Base-by-base conservation (phyloP, 2,329 filamentous ascomycete genomes). In the Hypoxylon rubiginosum region DNA sequence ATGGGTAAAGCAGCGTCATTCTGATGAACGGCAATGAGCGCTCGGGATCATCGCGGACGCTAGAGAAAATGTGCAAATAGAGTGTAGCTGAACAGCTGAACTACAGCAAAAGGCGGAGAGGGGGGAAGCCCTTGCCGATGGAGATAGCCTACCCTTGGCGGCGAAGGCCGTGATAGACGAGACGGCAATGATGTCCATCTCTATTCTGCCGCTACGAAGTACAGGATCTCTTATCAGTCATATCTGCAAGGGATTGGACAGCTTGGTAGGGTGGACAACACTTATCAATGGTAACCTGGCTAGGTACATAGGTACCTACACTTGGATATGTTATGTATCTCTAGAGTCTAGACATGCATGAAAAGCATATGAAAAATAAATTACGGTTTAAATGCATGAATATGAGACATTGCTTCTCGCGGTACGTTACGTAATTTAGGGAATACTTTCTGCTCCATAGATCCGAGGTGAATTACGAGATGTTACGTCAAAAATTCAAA, bases 1-100 rank as follows among this genome's bases (percentile, higher is more conserved):
- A 11, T 15, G 26, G 6, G n/a, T 46, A 28, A 52, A 39, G 13
- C 13, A 60, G 60, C 36, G 46, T 51, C 61, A 69, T 69, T 52
- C 41, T 62, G 49, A 34, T 55, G 17, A 30, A 46, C 34, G 4
- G 13, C 19, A 6, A 48, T 5, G 19, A 32, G 10, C 17, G 17
- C 11, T 26, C 51, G 17, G 57, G 49, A 39, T 17, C 58, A 58
- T 61, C 13, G 19, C 13, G 13, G 34, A n/a, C 34, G 4, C 34
- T n/a, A n/a, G 34, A 39, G 4, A 9, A 39, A 9, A 39, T n/a
- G 34, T 7, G 13, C 34, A n/a, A n/a, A n/a, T 39, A 13, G 32
- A 34, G 10, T 4, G 28, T 30, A 30, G 21, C 21, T 24, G 21
- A 24, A 32, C 30, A 24, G 11, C 43, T 46, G 8, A 4, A 49